Conservation (phyloP, 352 stramenopile species). For the Thalassiosira hispida region DNA sequence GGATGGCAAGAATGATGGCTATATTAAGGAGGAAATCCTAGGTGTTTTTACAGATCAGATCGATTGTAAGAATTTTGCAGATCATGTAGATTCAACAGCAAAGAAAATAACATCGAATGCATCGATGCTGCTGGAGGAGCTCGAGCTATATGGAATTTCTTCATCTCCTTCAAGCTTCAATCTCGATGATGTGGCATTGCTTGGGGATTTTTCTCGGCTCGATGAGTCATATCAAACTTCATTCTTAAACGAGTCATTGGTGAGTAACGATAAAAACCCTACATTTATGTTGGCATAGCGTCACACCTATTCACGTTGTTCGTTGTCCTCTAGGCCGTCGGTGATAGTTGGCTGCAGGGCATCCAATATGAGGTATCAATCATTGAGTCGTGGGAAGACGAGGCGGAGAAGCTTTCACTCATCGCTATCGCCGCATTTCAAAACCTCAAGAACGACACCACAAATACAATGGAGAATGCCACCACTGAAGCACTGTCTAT, state of each 20-base stretch:
- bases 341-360: conserved; percentile 29
- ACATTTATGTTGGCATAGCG: background rate
- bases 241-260: conserved; percentile 34
- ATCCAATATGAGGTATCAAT: conserved; percentile 32
- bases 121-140: conserved; percentile 29
- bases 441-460: conserved; percentile 20
- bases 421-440: conserved; percentile 42
- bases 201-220: background rate
- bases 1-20: background rate
- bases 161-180: background rate
- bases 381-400: conserved; percentile 43
- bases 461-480: conserved; percentile 13
- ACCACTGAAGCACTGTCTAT: background rate
- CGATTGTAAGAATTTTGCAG: conserved; percentile 22
- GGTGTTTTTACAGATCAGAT: conserved; percentile 23
- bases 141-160: conserved; percentile 19
- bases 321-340: background rate
- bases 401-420: conserved; percentile 42
- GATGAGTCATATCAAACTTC: background rate
- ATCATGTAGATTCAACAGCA: conserved; percentile 27
- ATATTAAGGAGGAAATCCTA: background rate
- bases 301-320: background rate
- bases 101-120: conserved; percentile 26
- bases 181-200: background rate
- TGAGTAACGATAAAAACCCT: background rate